Evolutionary conservation across 2,329 filamentous ascomycete species (phyloP).

Genomic region (Aspergillus tamarii): DNA sequence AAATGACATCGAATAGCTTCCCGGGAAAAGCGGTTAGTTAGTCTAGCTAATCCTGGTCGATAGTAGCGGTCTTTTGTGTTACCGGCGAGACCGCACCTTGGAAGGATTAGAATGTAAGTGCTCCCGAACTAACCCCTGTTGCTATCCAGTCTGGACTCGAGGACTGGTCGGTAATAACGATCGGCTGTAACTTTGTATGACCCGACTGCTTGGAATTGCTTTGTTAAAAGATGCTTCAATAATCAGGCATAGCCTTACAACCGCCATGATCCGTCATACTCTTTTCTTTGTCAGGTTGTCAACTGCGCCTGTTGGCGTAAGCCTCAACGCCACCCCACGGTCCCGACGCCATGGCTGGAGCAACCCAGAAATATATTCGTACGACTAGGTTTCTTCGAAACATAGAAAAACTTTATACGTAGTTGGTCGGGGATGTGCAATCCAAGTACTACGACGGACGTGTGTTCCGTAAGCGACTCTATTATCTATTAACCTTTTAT

Average conservation of each 20-base stretch:
- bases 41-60: background rate
- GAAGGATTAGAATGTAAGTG: too few species aligned
- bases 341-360: constrained; percentile 6
- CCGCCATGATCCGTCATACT: constrained; percentile 5
- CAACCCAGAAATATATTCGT: background rate
- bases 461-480: background rate
- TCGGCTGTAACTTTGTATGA: constrained; percentile 8
- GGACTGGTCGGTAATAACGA: constrained; percentile 12
- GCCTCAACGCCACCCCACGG: constrained; percentile 8
- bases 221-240: constrained; percentile 6
- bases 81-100: background rate
- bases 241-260: background rate
- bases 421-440: too few species aligned
- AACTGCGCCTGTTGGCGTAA: constrained; percentile 8
- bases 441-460: background rate
- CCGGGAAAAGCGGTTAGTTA: background rate
- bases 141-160: constrained; percentile 5
- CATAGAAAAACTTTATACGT: background rate
- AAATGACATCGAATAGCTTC: background rate
- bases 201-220: background rate
- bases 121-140: background rate
- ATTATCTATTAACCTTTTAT: background rate
- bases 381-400: background rate
- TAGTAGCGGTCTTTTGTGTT: background rate
- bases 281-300: constrained; percentile 10